phyloP scores from a whole-genome alignment of 2,329 filamentous ascomycete genomes.

The Fusarium mundagurra region DNA sequence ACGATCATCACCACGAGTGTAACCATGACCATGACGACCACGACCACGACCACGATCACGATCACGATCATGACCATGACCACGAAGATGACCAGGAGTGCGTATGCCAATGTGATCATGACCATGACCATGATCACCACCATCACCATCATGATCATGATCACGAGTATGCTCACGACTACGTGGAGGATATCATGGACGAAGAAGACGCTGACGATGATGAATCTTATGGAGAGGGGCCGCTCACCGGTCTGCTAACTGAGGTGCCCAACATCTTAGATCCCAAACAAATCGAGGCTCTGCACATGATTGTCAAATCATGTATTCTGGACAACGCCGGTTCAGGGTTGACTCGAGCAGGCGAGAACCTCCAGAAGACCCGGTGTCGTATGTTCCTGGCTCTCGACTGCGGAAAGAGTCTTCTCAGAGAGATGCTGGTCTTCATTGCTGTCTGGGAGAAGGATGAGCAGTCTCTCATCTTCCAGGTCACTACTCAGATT shows the following conservation, averaged over 20 bases:
- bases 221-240: slow-evolving; percentile 81
- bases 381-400: slow-evolving; percentile 90
- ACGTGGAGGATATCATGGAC: slow-evolving; percentile 67
- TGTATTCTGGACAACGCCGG: slow-evolving; percentile 88
- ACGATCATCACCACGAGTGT: slow-evolving; percentile 40
- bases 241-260: slow-evolving; percentile 84
- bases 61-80: slow-evolving; percentile 39
- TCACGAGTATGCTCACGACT: slow-evolving; percentile 55
- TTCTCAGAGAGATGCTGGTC: slow-evolving; percentile 89
- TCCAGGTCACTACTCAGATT: slow-evolving; percentile 96
- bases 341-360: slow-evolving; percentile 71
- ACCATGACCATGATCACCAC: slow-evolving; percentile 41
- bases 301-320: slow-evolving; percentile 97
- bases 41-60: slow-evolving; percentile 39
- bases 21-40: slow-evolving; percentile 39
- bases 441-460: slow-evolving; percentile 98
- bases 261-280: slow-evolving; percentile 95
- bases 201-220: slow-evolving; percentile 78
- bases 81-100: slow-evolving; percentile 47
- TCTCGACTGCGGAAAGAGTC: slow-evolving; percentile 88
- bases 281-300: slow-evolving; percentile 92
- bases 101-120: slow-evolving; percentile 47
- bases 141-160: slow-evolving; percentile 48
- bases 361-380: slow-evolving; percentile 88
- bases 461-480: slow-evolving; percentile 91